phyloP scores from a whole-genome alignment of 371 early-diverging fungal species.

The Mortierella sp. region DNA sequence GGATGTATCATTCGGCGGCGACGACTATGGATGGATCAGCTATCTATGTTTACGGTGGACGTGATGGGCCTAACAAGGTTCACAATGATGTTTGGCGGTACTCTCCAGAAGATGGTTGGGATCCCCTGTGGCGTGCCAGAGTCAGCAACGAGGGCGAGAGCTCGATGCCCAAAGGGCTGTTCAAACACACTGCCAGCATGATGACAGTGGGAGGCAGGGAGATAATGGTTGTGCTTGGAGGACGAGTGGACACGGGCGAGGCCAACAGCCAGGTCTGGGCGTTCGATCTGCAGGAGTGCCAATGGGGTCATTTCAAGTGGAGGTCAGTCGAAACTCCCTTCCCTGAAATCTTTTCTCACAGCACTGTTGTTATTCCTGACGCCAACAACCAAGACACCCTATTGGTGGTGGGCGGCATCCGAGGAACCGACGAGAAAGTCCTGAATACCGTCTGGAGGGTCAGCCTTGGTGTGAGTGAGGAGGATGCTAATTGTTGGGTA shows the following conservation, averaged over 20 bases:
- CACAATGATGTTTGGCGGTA: conserved; percentile 56
- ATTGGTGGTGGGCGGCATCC: conserved; percentile 47
- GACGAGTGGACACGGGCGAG: conserved; percentile 36
- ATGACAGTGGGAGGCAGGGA: conserved; percentile 44
- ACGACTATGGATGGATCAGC: conserved; percentile 32
- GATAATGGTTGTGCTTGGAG: conserved; percentile 54
- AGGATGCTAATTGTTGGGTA: conserved; percentile 23
- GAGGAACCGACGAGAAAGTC: conserved; percentile 35
- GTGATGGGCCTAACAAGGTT: conserved; percentile 56
- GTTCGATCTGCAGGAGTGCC: conserved; percentile 44
- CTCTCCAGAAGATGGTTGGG: conserved; percentile 35
- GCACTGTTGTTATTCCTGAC: conserved; percentile 28
- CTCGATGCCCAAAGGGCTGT: conserved; percentile 33
- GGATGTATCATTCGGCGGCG: conserved; percentile 48
- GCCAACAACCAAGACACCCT: conserved; percentile 15
- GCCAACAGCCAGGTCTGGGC: conserved; percentile 44
- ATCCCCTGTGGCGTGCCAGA: conserved; percentile 39
- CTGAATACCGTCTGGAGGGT: conserved; percentile 31
- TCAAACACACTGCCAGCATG: conserved; percentile 51
- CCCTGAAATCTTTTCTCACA: conserved; percentile 46
- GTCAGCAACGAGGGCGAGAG: conserved; percentile 15
- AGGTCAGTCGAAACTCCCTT: background rate
- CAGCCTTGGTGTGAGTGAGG: conserved; percentile 19
- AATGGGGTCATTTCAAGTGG: conserved; percentile 43
- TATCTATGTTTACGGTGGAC: conserved; percentile 47